A percentile compares a stretch with the other conserved stretches of the same genome.
Conservation (phyloP, 257 asterid species). For the Nicotiana tomentosiformis region DNA sequence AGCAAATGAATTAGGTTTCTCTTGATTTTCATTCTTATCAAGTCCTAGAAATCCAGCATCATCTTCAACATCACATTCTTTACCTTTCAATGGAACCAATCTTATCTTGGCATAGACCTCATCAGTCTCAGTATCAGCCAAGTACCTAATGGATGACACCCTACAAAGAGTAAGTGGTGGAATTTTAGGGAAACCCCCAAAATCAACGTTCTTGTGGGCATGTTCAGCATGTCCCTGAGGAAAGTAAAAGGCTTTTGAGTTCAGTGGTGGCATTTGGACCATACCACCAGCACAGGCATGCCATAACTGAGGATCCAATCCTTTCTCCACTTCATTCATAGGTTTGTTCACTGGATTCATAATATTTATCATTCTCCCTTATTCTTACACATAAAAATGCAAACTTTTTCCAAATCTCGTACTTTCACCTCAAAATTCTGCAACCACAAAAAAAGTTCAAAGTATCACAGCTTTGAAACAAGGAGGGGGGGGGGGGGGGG, state of each 20-base stretch:
- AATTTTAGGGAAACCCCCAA: constrained; percentile 35
- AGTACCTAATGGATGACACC: constrained; percentile 44
- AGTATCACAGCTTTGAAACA: not conserved
- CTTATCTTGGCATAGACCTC: constrained; percentile 63
- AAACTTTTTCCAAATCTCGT: not conserved
- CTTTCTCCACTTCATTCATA: constrained; percentile 42
- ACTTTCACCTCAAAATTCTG: constrained; percentile 20
- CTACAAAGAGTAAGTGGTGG: constrained; percentile 46
- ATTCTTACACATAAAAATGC: not conserved
- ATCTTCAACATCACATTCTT: constrained; percentile 26
- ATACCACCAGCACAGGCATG: constrained; percentile 92
- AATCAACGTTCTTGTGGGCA: constrained; percentile 41
- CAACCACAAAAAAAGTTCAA: constrained; percentile 8
- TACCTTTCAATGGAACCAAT: constrained; percentile 37
- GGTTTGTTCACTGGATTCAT: constrained; percentile 47
- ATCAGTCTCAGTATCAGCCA: constrained; percentile 70
- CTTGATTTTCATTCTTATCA: constrained; percentile 41
- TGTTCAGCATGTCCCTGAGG: constrained; percentile 85
- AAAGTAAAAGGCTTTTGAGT: constrained; percentile 57
- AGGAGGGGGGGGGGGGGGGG: not conserved
- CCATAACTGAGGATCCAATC: constrained; percentile 74
- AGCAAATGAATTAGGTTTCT: constrained; percentile 58
- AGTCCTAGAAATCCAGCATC: constrained; percentile 29
- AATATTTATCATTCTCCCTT: constrained; percentile 47
- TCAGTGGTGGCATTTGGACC: constrained; percentile 58